Conservation (phyloP, 495 filamentous ascomycete genomes). For the Pyrenula massariospora region DNA sequence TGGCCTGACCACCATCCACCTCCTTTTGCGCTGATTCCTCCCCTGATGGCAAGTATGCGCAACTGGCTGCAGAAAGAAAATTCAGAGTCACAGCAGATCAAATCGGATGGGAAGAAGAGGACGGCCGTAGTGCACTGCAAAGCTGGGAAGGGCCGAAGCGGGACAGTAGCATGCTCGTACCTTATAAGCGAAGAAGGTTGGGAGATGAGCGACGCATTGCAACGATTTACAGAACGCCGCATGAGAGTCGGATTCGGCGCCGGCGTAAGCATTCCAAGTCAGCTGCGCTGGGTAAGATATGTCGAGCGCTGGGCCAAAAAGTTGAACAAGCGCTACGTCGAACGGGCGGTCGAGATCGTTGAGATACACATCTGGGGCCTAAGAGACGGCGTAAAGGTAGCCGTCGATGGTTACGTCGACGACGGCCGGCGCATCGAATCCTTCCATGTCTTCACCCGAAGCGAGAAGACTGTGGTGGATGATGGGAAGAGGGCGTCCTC, state of each 20-base stretch:
- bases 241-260: constrained; percentile 83
- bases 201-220: constrained; percentile 64
- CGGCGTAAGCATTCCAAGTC: constrained; percentile 88
- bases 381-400: constrained; percentile 75
- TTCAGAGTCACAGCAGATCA: constrained; percentile 9
- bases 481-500: constrained; percentile 13
- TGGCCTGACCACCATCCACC: constrained; percentile 97
- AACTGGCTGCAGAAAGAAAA: constrained; percentile 63
- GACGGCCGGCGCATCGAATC: constrained; percentile 76
- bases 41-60: constrained; percentile 82
- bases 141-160: constrained; percentile 88
- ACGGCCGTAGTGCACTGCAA: constrained; percentile 95
- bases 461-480: constrained; percentile 65
- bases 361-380: constrained; percentile 89
- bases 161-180: constrained; percentile 79
- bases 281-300: constrained; percentile 81
- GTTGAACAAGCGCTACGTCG: constrained; percentile 65
- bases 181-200: constrained; percentile 85
- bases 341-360: constrained; percentile 70
- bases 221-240: constrained; percentile 71
- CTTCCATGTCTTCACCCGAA: constrained; percentile 66
- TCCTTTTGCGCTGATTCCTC: constrained; percentile 75
- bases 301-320: constrained; percentile 73
- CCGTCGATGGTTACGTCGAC: constrained; percentile 74
- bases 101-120: constrained; percentile 25